Percentiles rank a stretch among this genome's conserved stretches.
Evolutionary conservation across 306 rosid species (phyloP).

Genomic region (Fagus sylvatica): DNA sequence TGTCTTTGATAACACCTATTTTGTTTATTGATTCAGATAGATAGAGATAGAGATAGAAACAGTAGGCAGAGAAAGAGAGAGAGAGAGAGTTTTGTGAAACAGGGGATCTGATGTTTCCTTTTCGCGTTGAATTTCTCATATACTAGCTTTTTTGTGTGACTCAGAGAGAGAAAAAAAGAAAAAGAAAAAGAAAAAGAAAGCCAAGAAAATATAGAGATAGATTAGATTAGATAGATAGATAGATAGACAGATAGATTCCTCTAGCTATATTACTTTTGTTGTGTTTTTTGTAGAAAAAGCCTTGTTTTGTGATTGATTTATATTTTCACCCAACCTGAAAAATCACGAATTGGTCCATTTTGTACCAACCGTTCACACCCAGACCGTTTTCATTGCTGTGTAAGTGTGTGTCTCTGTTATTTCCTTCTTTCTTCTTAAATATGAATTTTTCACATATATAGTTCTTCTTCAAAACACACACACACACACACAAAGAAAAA

Average conservation of each 20-base stretch:
- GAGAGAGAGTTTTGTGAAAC: slow-evolving; percentile 36
- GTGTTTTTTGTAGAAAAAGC: slow-evolving; percentile 53
- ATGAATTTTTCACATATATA: slow-evolving; percentile 35
- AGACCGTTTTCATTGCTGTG: slow-evolving; percentile 32
- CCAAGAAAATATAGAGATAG: not conserved
- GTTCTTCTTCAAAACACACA: not conserved
- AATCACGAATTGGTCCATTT: slow-evolving; percentile 66
- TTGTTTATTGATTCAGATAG: slow-evolving; percentile 15
- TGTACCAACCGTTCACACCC: slow-evolving; percentile 35
- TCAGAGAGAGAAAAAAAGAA: slow-evolving; percentile 17
- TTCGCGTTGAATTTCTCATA: slow-evolving; percentile 65
- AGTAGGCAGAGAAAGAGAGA: slow-evolving; percentile 4
- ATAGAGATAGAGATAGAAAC: slow-evolving; percentile 30
- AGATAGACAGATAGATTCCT: slow-evolving; percentile 30
- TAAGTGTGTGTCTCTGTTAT: not conserved
- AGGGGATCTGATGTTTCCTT: slow-evolving; percentile 58
- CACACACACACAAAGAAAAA: slow-evolving; percentile 26
- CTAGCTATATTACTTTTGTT: slow-evolving; percentile 34
- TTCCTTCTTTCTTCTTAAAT: not conserved
- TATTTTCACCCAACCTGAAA: slow-evolving; percentile 36
- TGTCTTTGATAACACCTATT: not conserved
- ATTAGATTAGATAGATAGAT: too few relatives aligned
- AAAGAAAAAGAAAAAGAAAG: not conserved
- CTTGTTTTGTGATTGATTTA: slow-evolving; percentile 27
- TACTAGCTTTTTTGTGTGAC: slow-evolving; percentile 25